These are phyloP conservation scores for Thielaviopsis ethacetica DNA, from an alignment of 2,329 filamentous ascomycete genomes.

Conservation along the genomic window DNA sequence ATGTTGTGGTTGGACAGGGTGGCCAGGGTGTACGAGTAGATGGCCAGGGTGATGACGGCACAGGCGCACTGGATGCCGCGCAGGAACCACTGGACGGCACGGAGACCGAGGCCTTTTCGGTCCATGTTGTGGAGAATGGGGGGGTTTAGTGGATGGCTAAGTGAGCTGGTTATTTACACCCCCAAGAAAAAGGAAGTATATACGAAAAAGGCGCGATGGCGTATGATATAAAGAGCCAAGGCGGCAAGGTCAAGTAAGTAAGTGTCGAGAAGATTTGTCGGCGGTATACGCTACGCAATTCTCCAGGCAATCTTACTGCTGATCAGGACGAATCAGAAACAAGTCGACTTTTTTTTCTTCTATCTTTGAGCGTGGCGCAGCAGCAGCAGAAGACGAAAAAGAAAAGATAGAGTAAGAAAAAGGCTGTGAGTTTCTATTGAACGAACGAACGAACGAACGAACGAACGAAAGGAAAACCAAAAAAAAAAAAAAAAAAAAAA, in stretches of 20 bases:
- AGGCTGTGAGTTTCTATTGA: too few relatives aligned
- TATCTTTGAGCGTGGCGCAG: neutral
- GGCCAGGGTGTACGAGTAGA: conserved; percentile 75
- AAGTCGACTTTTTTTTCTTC: too few relatives aligned
- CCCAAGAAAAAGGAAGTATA: neutral
- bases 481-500: too few relatives aligned
- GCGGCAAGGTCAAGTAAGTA: neutral
- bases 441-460: too few relatives aligned
- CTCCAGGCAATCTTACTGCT: neutral
- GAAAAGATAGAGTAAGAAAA: too few relatives aligned
- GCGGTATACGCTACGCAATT: neutral
- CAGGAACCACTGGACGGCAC: conserved; percentile 51
- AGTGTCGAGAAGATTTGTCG: neutral
- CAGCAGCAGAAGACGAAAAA: neutral
- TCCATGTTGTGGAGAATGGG: neutral
- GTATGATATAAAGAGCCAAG: neutral
- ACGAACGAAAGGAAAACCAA: too few relatives aligned
- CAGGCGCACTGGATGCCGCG: conserved; percentile 60
- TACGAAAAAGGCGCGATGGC: neutral
- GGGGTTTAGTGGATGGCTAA: too few relatives aligned
- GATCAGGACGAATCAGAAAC: neutral
- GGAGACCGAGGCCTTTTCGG: conserved; percentile 28
- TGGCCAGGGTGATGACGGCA: conserved; percentile 55
- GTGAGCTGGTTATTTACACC: neutral
- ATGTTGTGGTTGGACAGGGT: conserved; percentile 49